Percentiles rank a stretch among this genome's conserved stretches.
Evolutionary conservation across 352 stramenopile genomes (phyloP).

Genomic region (Globisporangium orthogonon): DNA sequence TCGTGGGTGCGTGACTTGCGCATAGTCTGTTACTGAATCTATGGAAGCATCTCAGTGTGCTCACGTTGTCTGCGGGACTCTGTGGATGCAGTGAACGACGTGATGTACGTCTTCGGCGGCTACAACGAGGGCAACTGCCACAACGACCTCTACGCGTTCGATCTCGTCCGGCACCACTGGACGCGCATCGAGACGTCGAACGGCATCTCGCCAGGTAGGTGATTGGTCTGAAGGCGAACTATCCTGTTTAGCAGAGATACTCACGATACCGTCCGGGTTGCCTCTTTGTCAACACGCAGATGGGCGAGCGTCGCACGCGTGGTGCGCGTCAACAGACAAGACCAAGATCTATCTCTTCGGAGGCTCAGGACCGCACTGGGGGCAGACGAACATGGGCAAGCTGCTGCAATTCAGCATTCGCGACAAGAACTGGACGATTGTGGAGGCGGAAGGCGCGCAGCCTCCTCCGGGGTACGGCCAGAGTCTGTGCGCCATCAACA

Average conservation of each 20-base stretch:
- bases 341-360: conserved; percentile 78
- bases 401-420: conserved; percentile 72
- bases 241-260: background rate
- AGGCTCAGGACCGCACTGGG: conserved; percentile 73
- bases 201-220: conserved; percentile 57
- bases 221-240: background rate
- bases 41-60: background rate
- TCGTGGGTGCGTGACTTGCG: conserved; percentile 42
- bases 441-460: conserved; percentile 54
- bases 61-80: conserved; percentile 2
- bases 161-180: conserved; percentile 77
- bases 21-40: no score
- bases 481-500: conserved; percentile 68
- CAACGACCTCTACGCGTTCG: conserved; percentile 81
- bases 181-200: conserved; percentile 67
- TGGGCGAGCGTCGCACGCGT: conserved; percentile 67
- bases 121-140: conserved; percentile 86
- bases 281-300: conserved; percentile 19
- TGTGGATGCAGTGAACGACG: conserved; percentile 39
- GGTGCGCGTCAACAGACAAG: conserved; percentile 65
- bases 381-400: conserved; percentile 86
- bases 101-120: conserved; percentile 80
- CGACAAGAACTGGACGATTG: conserved; percentile 77
- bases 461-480: conserved; percentile 73
- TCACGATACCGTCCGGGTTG: conserved; percentile 1